Evolutionary conservation across 139 green algal genomes (phyloP).

Genomic region (Chlorella sorokiniana): DNA sequence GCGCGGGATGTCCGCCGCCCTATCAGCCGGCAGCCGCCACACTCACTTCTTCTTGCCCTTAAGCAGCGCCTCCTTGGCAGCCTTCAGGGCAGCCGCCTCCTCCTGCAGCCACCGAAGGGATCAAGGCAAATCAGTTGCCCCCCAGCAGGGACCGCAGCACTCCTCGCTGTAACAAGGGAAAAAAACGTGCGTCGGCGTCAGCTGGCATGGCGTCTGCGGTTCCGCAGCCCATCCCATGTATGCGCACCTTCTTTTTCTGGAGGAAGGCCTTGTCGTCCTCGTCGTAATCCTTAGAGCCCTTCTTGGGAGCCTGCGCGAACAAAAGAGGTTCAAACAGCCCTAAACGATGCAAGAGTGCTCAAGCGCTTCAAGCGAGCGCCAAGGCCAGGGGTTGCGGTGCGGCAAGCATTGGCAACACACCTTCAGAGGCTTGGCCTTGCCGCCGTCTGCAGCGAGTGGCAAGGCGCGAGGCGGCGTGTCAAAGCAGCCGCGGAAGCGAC

Average conservation of each 20-base stretch:
- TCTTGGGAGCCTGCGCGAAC: conserved; percentile 26
- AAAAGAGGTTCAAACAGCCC: not conserved
- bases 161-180: not conserved
- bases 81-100: conserved; percentile 47
- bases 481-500: not conserved
- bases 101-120: too few species aligned
- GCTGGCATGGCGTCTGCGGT: not conserved
- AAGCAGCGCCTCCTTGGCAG: conserved; percentile 34
- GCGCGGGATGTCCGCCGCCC: too few species aligned
- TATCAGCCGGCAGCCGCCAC: not conserved
- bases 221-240: not conserved
- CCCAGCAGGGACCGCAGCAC: too few species aligned
- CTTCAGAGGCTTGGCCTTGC: conserved; percentile 42
- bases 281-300: conserved; percentile 34
- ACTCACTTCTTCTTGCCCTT: conserved; percentile 56
- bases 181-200: too few species aligned
- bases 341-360: not conserved
- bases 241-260: conserved; percentile 49
- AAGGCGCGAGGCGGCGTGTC: not conserved
- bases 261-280: conserved; percentile 47
- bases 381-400: not conserved
- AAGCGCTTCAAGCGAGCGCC: not conserved
- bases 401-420: not conserved
- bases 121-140: too few species aligned
- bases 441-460: conserved; percentile 41